Evolutionary conservation across 1,284 basidiomycete species (phyloP).

Genomic region (Ganoderma sinense): DNA sequence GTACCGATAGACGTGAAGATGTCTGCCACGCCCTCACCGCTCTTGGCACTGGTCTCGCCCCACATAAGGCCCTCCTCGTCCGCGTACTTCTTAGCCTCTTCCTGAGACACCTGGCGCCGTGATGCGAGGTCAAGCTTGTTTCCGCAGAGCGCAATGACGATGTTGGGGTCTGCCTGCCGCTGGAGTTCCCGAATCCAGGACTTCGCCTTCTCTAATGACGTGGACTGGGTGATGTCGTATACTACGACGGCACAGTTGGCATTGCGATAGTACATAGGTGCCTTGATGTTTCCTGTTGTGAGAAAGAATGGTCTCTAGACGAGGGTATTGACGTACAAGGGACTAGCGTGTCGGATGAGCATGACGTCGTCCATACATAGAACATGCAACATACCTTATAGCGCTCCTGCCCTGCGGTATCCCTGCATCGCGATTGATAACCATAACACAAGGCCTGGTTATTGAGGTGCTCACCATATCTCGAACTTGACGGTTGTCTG

Average conservation of each 20-base stretch:
- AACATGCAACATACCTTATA: slow-evolving; percentile 72
- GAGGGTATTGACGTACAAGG: slow-evolving; percentile 33
- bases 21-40: slow-evolving; percentile 88
- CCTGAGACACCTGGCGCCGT: slow-evolving; percentile 82
- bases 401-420: slow-evolving; percentile 93
- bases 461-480: slow-evolving; percentile 77
- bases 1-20: slow-evolving; percentile 89
- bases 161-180: slow-evolving; percentile 96
- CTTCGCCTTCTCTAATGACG: slow-evolving; percentile 94
- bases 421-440: slow-evolving; percentile 55
- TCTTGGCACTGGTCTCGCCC: slow-evolving; percentile 96
- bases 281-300: slow-evolving; percentile 50
- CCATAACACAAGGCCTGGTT: neutral
- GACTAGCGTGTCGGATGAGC: slow-evolving; percentile 33
- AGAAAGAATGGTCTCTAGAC: slow-evolving; percentile 23
- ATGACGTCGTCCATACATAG: slow-evolving; percentile 12
- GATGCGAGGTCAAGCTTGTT: slow-evolving; percentile 93
- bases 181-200: slow-evolving; percentile 97
- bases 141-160: slow-evolving; percentile 94
- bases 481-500: slow-evolving; percentile 96
- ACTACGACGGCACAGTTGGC: slow-evolving; percentile 90
- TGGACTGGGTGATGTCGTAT: slow-evolving; percentile 87
- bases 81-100: slow-evolving; percentile 93
- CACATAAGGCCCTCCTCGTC: slow-evolving; percentile 96
- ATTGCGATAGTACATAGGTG: slow-evolving; percentile 94